Base-by-base conservation (phyloP, 345 rosid genomes). In the Aquilaria malaccensis region DNA sequence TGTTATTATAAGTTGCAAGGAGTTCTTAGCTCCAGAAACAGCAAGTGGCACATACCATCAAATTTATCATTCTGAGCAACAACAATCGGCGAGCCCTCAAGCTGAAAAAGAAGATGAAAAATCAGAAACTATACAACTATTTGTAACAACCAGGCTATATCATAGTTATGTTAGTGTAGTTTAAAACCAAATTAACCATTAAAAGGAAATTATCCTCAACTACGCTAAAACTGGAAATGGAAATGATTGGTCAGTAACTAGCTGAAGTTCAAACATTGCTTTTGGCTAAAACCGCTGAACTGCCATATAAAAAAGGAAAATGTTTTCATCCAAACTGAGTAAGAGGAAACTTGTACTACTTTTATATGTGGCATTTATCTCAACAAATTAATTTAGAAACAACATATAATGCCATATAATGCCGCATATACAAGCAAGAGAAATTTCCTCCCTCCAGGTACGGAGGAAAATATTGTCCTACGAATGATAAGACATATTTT, bases 41-140 rank as follows among this genome's bases (percentile, higher is more conserved):
- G 7, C 43, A 37, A 4, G 43, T 37, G 7, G 4, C 43, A 66
- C 84, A 80, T 72, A 89, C 98, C 97, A 70, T 87, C 85, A 73
- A 93, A 89, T 68, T 93, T 93, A 53, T 93, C 97, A 78, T 93
- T 93, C 71, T 93, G 96, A 2, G 90, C 91, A 67, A 73, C 91
- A 46, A 93, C 88, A 49, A 85, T 76, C 0, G 98, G 97, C 10
- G 96, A 89, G 54, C 98, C 98, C 70, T 93, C 97, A 66, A 87
- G 94, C 98, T 74, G 87, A 59, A 72, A 77, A 62, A 49, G 51
- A 31, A 11, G 13, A 49, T 49, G n/a, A 9, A 47, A 60, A 33
- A 15, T 48, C 55, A 61, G 41, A 11, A n/a, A 33, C 22, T 50
- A 5, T 61, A 2, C 30, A 61, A 61, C 56, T 3, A 61, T 11